Evolutionary conservation across 768 basidiomycete species (phyloP).

Genomic region (Lactarius pseudohatsudake): DNA sequence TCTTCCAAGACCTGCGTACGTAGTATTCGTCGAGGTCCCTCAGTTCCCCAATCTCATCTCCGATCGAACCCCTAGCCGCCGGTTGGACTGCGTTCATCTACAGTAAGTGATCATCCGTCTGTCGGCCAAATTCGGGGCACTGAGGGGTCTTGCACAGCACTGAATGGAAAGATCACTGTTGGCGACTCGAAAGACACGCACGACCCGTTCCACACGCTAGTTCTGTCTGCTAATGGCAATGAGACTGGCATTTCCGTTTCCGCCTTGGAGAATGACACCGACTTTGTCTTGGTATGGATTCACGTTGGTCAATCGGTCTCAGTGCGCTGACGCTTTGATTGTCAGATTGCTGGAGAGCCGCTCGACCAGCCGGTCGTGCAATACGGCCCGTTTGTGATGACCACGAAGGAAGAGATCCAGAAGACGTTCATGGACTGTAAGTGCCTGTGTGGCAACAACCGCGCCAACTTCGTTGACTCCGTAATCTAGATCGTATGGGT

Average conservation of each 20-base stretch:
- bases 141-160: constrained; percentile 41
- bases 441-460: constrained; percentile 22
- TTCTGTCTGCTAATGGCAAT: constrained; percentile 59
- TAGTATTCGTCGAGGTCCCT: constrained; percentile 9
- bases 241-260: constrained; percentile 71
- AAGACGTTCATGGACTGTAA: constrained; percentile 80
- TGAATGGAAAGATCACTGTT: constrained; percentile 65
- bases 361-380: constrained; percentile 87
- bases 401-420: constrained; percentile 73
- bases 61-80: constrained; percentile 44
- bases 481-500: constrained; percentile 58
- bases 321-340: background rate
- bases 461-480: background rate
- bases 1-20: constrained; percentile 85
- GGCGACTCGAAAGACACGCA: constrained; percentile 51
- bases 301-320: background rate
- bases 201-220: constrained; percentile 73
- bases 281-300: constrained; percentile 65
- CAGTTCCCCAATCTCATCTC: background rate
- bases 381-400: constrained; percentile 88
- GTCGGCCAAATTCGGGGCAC: background rate
- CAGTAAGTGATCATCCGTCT: constrained; percentile 45
- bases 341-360: constrained; percentile 80
- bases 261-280: constrained; percentile 59
- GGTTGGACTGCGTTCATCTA: constrained; percentile 92